A percentile compares a stretch with the other conserved stretches of the same genome.
These are phyloP conservation scores for Boletus sp. DNA, from an alignment of 768 basidiomycete genomes.

Conservation along the genomic window DNA sequence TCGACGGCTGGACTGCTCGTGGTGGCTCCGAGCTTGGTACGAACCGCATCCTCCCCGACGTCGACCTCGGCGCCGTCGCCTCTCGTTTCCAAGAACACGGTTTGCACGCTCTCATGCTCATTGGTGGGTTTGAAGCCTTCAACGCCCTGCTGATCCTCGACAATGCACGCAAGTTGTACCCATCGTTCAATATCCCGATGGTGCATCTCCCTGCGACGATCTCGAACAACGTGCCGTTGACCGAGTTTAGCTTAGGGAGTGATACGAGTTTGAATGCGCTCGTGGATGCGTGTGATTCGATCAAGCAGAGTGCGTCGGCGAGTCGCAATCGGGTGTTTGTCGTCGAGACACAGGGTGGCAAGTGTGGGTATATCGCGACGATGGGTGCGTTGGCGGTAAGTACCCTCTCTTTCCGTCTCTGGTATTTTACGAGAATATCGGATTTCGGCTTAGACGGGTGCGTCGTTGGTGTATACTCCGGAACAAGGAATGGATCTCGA, in stretches of 20 bases:
- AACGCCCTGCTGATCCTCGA: slow-evolving; percentile 74
- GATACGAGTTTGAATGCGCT: slow-evolving; percentile 98
- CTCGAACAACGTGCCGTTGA: slow-evolving; percentile 97
- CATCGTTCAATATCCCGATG: slow-evolving; percentile 93
- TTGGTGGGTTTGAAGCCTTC: slow-evolving; percentile 97
- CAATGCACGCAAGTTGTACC: slow-evolving; percentile 76
- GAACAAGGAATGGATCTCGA: slow-evolving; percentile 87
- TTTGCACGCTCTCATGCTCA: slow-evolving; percentile 78
- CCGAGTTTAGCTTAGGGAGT: slow-evolving; percentile 91
- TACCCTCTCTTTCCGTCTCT: slow-evolving; percentile 8
- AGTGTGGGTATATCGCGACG: slow-evolving; percentile 93
- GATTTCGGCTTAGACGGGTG: slow-evolving; percentile 62
- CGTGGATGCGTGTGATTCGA: slow-evolving; percentile 96
- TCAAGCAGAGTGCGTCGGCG: slow-evolving; percentile 97
- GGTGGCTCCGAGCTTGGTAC: slow-evolving; percentile 98
- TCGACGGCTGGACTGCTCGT: slow-evolving; percentile 93
- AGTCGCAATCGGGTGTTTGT: slow-evolving; percentile 96
- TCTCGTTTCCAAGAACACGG: slow-evolving; percentile 85
- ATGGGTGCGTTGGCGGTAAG: slow-evolving; percentile 94
- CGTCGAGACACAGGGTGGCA: slow-evolving; percentile 96
- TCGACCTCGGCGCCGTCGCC: slow-evolving; percentile 86
- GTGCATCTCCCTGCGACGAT: slow-evolving; percentile 95
- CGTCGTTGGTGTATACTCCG: slow-evolving; percentile 90
- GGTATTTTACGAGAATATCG: background rate
- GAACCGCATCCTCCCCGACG: slow-evolving; percentile 82